Evolutionary conservation across 768 basidiomycete species (phyloP), one percentile per base, ranked within the genome.

Genomic region (Fomitopsis serialis): DNA sequence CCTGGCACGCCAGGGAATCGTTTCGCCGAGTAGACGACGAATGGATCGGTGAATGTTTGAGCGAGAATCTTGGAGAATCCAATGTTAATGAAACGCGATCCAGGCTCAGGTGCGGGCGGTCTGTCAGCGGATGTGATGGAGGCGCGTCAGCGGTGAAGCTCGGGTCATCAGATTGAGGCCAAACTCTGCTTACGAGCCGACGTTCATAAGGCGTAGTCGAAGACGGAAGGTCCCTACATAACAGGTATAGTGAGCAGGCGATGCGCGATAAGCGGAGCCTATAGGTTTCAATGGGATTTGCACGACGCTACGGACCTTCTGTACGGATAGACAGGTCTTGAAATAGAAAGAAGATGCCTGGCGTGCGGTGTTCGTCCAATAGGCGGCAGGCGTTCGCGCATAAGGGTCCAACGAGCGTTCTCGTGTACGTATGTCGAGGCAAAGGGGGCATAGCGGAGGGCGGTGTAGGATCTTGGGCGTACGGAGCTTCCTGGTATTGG

Each of bases 1-100:
- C 91, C 89, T 72, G 92, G 89, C 42, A 98, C 94, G 47, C 94
- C 94, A 46, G 92, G 92, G 74, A 96, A 98, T 46, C 89, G 83
- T 74, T 98, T 98, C 34, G 94, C 94, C 2, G 92, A 92, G 70
- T 76, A 94, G 0, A 98, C 94, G 11, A 81, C 80, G 64, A 97
- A 96, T 24, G 84, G 78, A 24, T 91, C 84, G 40, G 90, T 88
- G 67, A 87, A 91, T 1, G 84, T 81, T 65, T 92, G 85, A 8
- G 94, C 91, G 22, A 95, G 78, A 6, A 97, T 83, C 10, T 87
- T 85, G 19, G 87, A 87, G 35, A 80, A 67, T 55, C 78, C 78
- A 45, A 75, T 85, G 72, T 89, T 85, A 50, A 92, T 79, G 34
- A 78, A 74, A 46, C 67, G 63, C 4, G 87, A 80, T 54, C 87